Evolutionary conservation across 148 eudicot species (phyloP).

Genomic region (Chenopodium formosanum): DNA sequence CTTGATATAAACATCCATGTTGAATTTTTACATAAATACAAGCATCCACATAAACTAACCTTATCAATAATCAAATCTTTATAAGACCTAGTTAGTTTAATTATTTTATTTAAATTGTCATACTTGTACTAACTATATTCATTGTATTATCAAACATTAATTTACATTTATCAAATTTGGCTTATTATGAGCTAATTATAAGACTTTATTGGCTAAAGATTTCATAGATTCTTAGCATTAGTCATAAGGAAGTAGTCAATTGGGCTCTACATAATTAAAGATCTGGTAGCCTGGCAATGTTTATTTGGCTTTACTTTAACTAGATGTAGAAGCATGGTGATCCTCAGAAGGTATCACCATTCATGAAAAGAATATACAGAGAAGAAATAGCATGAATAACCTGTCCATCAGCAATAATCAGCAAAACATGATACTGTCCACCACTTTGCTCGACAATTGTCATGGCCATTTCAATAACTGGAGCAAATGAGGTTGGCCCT

Average conservation of each 20-base stretch:
- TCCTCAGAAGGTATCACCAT: not conserved
- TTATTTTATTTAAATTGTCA: no score
- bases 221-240: not conserved
- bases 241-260: not conserved
- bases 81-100: no score
- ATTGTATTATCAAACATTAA: no score
- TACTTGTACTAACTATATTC: no score
- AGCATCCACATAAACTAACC: not conserved
- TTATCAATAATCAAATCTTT: not conserved
- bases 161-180: no score
- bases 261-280: not conserved
- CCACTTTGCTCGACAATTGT: conserved; percentile 93
- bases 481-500: conserved; percentile 99
- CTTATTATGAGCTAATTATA: not conserved
- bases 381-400: conserved; percentile 27
- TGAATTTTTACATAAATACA: no score
- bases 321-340: not conserved
- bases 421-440: conserved; percentile 93
- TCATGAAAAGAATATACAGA: not conserved
- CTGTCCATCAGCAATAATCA: conserved; percentile 99
- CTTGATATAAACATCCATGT: no score
- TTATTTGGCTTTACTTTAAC: not conserved
- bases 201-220: not conserved
- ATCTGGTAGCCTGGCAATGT: no score
- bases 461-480: conserved; percentile 91